Base-by-base conservation (phyloP, 2,329 filamentous ascomycete species). In the Thielaviopsis musarum region DNA sequence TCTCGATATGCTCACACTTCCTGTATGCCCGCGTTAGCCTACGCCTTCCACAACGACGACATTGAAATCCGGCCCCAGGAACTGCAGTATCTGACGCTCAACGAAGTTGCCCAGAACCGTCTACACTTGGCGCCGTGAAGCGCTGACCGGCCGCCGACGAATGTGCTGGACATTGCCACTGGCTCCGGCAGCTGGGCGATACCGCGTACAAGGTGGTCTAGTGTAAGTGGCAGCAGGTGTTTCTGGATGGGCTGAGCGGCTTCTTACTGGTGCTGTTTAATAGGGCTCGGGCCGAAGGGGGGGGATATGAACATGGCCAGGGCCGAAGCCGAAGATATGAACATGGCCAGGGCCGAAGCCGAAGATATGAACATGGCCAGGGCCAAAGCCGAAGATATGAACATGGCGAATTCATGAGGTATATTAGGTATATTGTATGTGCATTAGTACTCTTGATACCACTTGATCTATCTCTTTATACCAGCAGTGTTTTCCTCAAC, bases 111-210 rank as follows among this genome's bases (percentile, higher is more conserved):
- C 56, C 69, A 67, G 1, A 69, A 66, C n/a, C 70, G 65, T 26
- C 69, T 75, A 5, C 74, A 69, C 65, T 74, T 76, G 63, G 71
- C 74, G 1, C 74, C 74, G 0, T 68, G 73, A n/a, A 69, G 69
- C 13, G 63, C 65, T 26, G 65, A 66, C 2, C 64, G 65, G 3
- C 70, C 71, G 3, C 74, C 74, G 1, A 64, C 65, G 17, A 66
- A 66, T 9, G 68, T 74, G 10, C 67, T 74, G 21, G 75, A 77
- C 59, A 67, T 77, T 30, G 75, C 70, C 15, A 77, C 75, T 0
- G 75, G 75, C 3, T 71, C 70, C 1, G 75, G 75, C 0, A 77
- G 80, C 63, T 85, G 82, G 82, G 81, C 63, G 70, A 77, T 54
- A 69, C 70, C 49, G 64, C 66, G 21, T 68, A 74, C 56, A 76